Conservation (phyloP, 2,329 filamentous ascomycete species). For the Fusarium sp. region DNA sequence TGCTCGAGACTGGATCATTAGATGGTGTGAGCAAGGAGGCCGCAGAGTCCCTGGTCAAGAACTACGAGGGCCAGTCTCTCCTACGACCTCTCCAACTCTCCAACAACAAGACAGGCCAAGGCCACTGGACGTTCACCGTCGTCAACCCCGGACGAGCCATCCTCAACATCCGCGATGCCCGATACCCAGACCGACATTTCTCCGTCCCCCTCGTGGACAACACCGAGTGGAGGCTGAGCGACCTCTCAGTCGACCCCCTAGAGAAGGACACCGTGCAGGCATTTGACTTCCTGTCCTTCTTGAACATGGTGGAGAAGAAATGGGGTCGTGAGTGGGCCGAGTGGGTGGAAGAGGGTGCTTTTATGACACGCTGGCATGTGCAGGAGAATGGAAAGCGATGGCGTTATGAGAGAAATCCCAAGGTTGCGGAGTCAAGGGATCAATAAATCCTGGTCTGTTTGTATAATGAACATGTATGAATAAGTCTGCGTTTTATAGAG, state of each 20-base stretch:
- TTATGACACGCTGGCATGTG: conserved; percentile 53
- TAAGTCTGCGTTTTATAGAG: conserved; percentile 6
- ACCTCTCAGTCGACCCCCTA: conserved; percentile 46
- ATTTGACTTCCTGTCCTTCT: conserved; percentile 45
- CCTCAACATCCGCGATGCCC: conserved; percentile 51
- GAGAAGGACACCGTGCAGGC: conserved; percentile 45
- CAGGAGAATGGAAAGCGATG: conserved; percentile 54
- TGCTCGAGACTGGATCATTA: conserved; percentile 50
- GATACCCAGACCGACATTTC: conserved; percentile 49
- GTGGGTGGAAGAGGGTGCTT: conserved; percentile 52
- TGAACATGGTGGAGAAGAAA: conserved; percentile 43
- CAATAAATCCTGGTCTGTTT: background rate
- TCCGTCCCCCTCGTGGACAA: conserved; percentile 51
- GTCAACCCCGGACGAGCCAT: conserved; percentile 53
- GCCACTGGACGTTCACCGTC: conserved; percentile 53
- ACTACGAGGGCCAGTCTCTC: conserved; percentile 53
- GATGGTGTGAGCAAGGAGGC: conserved; percentile 36
- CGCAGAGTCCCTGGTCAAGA: conserved; percentile 44
- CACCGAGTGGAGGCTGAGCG: conserved; percentile 52
- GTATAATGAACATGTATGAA: conserved; percentile 18
- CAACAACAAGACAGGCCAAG: conserved; percentile 42
- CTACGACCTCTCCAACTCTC: conserved; percentile 39
- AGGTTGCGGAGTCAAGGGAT: conserved; percentile 9
- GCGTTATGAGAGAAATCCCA: conserved; percentile 44
- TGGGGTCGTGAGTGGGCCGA: conserved; percentile 47